These are phyloP conservation scores for Thymus quinquecostatus DNA, from an alignment of 257 asterid genomes.

Conservation along the genomic window DNA sequence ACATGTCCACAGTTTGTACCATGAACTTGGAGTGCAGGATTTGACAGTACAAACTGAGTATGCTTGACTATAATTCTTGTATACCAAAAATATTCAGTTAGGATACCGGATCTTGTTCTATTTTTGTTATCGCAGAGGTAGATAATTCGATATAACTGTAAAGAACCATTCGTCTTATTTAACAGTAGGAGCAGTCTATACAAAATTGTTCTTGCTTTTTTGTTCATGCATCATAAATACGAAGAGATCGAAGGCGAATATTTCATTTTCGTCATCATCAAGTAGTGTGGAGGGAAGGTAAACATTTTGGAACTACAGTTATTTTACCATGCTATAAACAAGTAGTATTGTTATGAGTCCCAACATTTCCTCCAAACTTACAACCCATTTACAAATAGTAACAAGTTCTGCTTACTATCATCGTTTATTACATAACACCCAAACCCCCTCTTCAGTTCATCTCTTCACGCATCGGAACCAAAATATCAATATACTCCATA, in stretches of 20 bases:
- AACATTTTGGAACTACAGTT: not conserved
- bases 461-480: not conserved
- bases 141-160: not conserved
- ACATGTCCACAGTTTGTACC: constrained; percentile 76
- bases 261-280: not conserved
- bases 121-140: not conserved
- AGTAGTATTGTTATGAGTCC: constrained; percentile 4
- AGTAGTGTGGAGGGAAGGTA: not conserved
- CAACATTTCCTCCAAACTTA: constrained; percentile 25
- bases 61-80: constrained; percentile 29
- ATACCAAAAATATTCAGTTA: not conserved
- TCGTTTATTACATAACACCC: constrained; percentile 33
- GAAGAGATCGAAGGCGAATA: too few species aligned
- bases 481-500: too few species aligned
- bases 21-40: constrained; percentile 83
- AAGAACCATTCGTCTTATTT: not conserved
- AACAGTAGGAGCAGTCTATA: constrained; percentile 1
- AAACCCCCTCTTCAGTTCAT: constrained; percentile 4
- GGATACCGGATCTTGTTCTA: not conserved
- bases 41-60: constrained; percentile 73
- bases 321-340: not conserved
- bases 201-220: not conserved
- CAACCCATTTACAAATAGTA: constrained; percentile 41
- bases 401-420: constrained; percentile 22
- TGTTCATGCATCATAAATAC: not conserved